phyloP scores from a whole-genome alignment of 345 rosid genomes.

The Gossypium herbaceum region DNA sequence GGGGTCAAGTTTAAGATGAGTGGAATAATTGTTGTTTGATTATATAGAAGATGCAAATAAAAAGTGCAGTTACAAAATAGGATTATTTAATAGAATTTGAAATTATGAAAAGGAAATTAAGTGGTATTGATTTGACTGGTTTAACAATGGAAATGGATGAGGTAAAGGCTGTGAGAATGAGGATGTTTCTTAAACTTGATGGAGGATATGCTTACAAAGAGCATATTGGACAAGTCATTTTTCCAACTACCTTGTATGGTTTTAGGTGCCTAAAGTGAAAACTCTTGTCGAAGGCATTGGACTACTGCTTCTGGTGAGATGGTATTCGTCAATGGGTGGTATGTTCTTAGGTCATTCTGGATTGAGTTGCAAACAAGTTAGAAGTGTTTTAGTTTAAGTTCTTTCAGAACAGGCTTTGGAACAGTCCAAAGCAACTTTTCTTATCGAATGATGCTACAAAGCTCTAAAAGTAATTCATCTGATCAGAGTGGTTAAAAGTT shows the following conservation, averaged over 20 bases:
- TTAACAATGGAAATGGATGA: not conserved
- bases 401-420: not conserved
- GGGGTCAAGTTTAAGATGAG: not conserved
- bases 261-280: not conserved
- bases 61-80: not conserved
- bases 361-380: not conserved
- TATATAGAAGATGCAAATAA: not conserved
- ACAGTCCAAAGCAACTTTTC: not conserved
- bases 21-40: not conserved
- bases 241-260: not conserved
- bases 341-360: not conserved
- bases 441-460: not conserved
- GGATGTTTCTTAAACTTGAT: not conserved
- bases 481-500: not conserved
- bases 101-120: not conserved
- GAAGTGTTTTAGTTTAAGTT: not conserved
- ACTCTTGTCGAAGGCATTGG: not conserved
- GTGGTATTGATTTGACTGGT: not conserved
- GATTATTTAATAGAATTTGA: constrained; percentile 1
- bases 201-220: not conserved
- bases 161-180: not conserved
- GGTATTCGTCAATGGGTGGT: not conserved
- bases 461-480: not conserved
- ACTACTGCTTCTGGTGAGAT: not conserved
- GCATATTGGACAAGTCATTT: not conserved